Evolutionary conservation across 768 basidiomycete species (phyloP), one percentile per base, ranked within the genome.

Genomic region (Chlorophyllum brunneum): DNA sequence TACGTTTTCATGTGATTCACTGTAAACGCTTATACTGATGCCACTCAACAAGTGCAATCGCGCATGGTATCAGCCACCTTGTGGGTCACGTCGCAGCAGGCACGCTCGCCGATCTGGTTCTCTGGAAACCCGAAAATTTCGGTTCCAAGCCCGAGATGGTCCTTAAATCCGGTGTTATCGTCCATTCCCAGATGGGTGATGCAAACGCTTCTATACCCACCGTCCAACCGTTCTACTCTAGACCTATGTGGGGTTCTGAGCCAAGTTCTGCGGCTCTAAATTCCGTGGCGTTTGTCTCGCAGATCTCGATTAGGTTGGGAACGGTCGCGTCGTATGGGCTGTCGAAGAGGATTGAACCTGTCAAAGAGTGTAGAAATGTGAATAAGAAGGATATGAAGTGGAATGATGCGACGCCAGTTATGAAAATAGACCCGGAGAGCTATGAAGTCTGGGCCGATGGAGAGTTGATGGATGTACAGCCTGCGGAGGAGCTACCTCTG

Each of bases 191-290:
- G 76, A 89, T 99, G 85, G 97, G 97, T 15, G 97, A 99, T 39
- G 89, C 95, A 0, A 98, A 98, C 67, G 97, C 80, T 1, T 95
- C 93, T 6, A 98, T 99, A 56, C 94, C 97, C 10, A 90, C 92
- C 1, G 92, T 99, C 0, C 94, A 98, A 64, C 97, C 97, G 0
- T 80, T 85, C 64, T 82, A 81, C 56, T 81, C 84, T 7, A 82
- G 86, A 38, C 92, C 92, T 1, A 98, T 98, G 97, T 99, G 95
- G 94, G 95, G 91, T 11, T 67, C 85, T 24, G 73, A 88, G 55
- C 74, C 92, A 0, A 70, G 75, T 1, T 84, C 92, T 2, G 95
- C 92, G 0, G 88, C 90, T 0, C 77, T 85, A 46, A 90, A 88
- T 69, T 95, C 93, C 0, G 73, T 94, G 48, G 73, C 85, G 3